These are phyloP conservation scores for Ogataea neopini DNA, from an alignment of 805 yeast genomes.

Conservation along the genomic window DNA sequence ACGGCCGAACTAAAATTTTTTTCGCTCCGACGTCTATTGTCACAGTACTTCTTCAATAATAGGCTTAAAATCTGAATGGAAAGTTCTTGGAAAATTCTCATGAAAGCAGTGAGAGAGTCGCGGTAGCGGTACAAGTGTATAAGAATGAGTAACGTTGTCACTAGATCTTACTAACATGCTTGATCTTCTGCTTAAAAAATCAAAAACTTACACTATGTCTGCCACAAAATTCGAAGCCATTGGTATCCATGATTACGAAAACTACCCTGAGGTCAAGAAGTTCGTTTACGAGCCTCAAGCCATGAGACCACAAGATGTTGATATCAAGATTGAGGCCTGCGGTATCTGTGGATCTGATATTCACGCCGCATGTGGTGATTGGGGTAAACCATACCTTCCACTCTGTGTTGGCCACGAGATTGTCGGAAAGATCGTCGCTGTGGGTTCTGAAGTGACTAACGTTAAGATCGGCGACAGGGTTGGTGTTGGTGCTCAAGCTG, in stretches of 20 bases:
- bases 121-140: too few relatives aligned
- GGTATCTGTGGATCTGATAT: constrained; percentile 63
- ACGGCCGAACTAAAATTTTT: too few relatives aligned
- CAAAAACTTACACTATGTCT: neutral
- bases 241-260: constrained; percentile 3
- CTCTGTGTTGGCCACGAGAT: constrained; percentile 63
- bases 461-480: constrained; percentile 71
- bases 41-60: too few relatives aligned
- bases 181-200: neutral
- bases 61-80: too few relatives aligned
- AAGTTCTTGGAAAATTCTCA: too few relatives aligned
- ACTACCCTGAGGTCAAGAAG: constrained; percentile 22
- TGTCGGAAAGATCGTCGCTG: constrained; percentile 55
- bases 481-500: constrained; percentile 74
- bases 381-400: constrained; percentile 44
- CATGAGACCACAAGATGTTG: constrained; percentile 42
- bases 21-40: too few relatives aligned
- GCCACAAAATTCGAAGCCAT: constrained; percentile 2
- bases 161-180: neutral
- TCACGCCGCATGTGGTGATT: constrained; percentile 50
- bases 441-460: constrained; percentile 55
- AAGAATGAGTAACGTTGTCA: too few relatives aligned
- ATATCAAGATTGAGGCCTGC: constrained; percentile 44
- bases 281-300: constrained; percentile 38
- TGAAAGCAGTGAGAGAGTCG: too few relatives aligned